These are phyloP conservation scores for Lasiosphaeria ovina DNA, from an alignment of 495 filamentous ascomycete genomes.

Conservation along the genomic window DNA sequence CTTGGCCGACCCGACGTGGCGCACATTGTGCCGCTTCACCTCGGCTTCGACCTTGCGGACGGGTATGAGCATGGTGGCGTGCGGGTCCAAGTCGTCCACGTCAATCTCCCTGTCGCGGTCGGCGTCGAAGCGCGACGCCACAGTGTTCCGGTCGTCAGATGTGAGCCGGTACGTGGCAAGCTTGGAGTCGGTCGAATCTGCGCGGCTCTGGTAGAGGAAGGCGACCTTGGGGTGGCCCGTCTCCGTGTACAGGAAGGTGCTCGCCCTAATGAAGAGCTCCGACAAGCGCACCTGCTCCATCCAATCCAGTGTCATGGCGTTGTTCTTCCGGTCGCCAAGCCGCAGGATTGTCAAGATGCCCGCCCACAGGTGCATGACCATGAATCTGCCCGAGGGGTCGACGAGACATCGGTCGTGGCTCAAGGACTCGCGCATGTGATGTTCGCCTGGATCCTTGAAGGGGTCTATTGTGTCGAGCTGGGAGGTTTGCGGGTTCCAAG, in stretches of 20 bases:
- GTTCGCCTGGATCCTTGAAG: slow-evolving; percentile 68
- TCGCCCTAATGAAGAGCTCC: slow-evolving; percentile 82
- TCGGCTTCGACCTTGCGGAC: slow-evolving; percentile 57
- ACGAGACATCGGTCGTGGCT: slow-evolving; percentile 73
- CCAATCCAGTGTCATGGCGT: slow-evolving; percentile 57
- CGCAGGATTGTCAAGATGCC: slow-evolving; percentile 76
- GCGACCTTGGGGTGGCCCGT: slow-evolving; percentile 76
- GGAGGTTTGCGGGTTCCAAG: slow-evolving; percentile 67
- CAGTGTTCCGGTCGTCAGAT: slow-evolving; percentile 46
- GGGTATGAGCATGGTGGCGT: slow-evolving; percentile 80
- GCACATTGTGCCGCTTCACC: slow-evolving; percentile 50
- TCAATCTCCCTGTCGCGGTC: slow-evolving; percentile 47
- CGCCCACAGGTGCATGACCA: slow-evolving; percentile 87
- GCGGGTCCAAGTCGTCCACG: slow-evolving; percentile 64
- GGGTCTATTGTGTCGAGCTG: slow-evolving; percentile 67
- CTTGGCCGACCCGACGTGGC: slow-evolving; percentile 46
- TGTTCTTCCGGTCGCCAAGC: slow-evolving; percentile 53
- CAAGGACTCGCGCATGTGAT: slow-evolving; percentile 73
- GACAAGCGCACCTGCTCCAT: slow-evolving; percentile 73
- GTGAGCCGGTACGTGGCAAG: slow-evolving; percentile 56
- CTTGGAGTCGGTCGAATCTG: slow-evolving; percentile 60
- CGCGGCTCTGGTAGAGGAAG: slow-evolving; percentile 75
- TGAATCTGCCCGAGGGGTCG: slow-evolving; percentile 76
- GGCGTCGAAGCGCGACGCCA: slow-evolving; percentile 47
- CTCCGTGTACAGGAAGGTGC: slow-evolving; percentile 73